Base-by-base conservation (phyloP, 768 basidiomycete species). In the Tricholoma flavovirens region DNA sequence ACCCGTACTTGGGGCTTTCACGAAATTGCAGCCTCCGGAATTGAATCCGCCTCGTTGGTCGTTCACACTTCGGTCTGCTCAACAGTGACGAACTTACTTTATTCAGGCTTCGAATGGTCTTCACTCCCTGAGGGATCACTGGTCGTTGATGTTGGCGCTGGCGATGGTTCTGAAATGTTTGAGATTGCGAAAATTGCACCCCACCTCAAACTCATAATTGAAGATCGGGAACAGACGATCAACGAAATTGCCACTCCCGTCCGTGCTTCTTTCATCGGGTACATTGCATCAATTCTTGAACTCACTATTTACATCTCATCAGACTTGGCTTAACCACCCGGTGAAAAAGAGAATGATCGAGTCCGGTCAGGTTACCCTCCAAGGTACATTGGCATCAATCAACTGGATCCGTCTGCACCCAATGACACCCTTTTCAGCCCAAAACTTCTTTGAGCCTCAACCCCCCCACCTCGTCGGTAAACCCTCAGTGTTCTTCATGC, bases 381-480 rank as follows among this genome's bases (percentile, higher is more conserved):
- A 59, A 53, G 60, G 60, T 49, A n/a, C n/a, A 51, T 5, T 10
- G 35, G 15, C 5, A 36, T 32, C 11, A 15, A 36, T 32, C 11
- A 15, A 12, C 38, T 36, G 17, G 9, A n/a, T 9, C 11, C 3
- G 7, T 4, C 5, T 26, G 14, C 17, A 56, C 14, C 14, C 10
- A 53, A 29, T 51, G 1, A 14, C 2, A 12, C n/a, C 33, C 10
- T 36, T 17, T 15, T 26, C 19, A 74, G 78, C 67, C 5, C 81
- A 83, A 51, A 77, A 83, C 65, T 83, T 82, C 59, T 81, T 82
- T 61, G 69, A 63, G 7, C 75, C 77, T 3, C 82, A 83, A 57
- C 68, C 60, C 46, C 5, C 14, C 14, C 35, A 36, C 6, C 14
- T 36, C 14, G 55, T 46, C 12, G 24, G 66, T 32, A 59, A 73